These are phyloP conservation scores for Iodosphaeria phyllophila DNA, from an alignment of 2,329 filamentous ascomycete species.

Conservation along the genomic window DNA sequence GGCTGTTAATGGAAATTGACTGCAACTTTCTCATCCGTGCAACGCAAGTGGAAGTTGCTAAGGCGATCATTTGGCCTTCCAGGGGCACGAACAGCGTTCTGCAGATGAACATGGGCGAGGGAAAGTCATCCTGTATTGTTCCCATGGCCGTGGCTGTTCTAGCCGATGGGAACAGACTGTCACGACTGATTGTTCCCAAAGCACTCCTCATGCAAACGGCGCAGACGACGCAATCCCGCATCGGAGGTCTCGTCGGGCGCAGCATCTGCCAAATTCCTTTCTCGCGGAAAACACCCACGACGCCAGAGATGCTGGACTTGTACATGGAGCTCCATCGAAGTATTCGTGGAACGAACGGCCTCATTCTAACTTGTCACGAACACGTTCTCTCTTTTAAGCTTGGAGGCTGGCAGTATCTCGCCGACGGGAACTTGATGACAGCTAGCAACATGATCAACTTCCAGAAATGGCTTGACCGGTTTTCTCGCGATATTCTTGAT, in stretches of 20 bases:
- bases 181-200: constrained; percentile 37
- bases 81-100: constrained; percentile 37
- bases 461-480: constrained; percentile 8
- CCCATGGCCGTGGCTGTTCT: constrained; percentile 29
- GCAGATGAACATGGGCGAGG: constrained; percentile 49
- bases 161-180: constrained; percentile 25
- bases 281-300: constrained; percentile 27
- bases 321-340: background rate
- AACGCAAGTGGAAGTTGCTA: constrained; percentile 43
- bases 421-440: background rate
- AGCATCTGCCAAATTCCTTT: constrained; percentile 38
- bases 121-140: constrained; percentile 38
- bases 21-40: constrained; percentile 40
- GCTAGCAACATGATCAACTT: background rate
- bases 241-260: constrained; percentile 35
- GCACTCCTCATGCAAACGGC: constrained; percentile 38
- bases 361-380: background rate
- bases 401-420: constrained; percentile 1
- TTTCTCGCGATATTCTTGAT: constrained; percentile 42
- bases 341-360: background rate
- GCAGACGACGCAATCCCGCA: constrained; percentile 31
- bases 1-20: constrained; percentile 51
- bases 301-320: constrained; percentile 2
- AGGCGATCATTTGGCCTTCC: constrained; percentile 34
- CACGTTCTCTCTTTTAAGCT: background rate